Base-by-base conservation (phyloP, 2,329 filamentous ascomycete species). In the Verticillium albo-atrum region DNA sequence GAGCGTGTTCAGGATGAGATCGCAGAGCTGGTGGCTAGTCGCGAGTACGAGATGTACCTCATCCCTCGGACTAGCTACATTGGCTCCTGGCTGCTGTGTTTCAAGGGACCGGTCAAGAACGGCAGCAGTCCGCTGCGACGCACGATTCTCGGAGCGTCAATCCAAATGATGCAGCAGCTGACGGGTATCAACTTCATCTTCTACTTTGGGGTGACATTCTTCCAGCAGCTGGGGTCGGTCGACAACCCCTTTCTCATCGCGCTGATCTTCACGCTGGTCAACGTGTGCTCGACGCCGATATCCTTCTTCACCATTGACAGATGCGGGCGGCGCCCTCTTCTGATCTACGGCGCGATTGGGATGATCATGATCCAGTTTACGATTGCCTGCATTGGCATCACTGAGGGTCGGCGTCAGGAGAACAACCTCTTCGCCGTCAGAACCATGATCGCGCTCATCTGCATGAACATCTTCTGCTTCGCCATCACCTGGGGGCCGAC, bases 381-480 rank as follows among this genome's bases (percentile, higher is more conserved):
- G 68, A 87, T 90, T 59, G 89, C 82, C 58, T 86, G 88, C 60
- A 65, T 84, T 26, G 82, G 80, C 67, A 79, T 77, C 20, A 34
- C 53, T 7, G 23, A 30, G 53, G 53, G 53, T 3, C 65, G 74
- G 81, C 61, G 28, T 60, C 26, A 56, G 56, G 14, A 74, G 74
- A n/a, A 68, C 15, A 67, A 67, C 37, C 82, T 85, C 47, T 50
- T 50, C 20, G 42, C 42, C 20, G 42, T 50, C 20, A 23, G 42
- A 12, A 20, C 42, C 42, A 83, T 89, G 77, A 89, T 92, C 65
- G 84, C 88, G 58, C 90, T 91, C 77, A 91, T 90, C 71, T 89
- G 85, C 76, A 83, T 92, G 76, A 89, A 89, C 81, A 91, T 92
- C 75, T 86, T 89, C 78, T 90, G 89, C 83, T 92, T 92, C 73